phyloP scores from a whole-genome alignment of 192 early-diverging fungal genomes.

The Umbelopsis ramanniana region DNA sequence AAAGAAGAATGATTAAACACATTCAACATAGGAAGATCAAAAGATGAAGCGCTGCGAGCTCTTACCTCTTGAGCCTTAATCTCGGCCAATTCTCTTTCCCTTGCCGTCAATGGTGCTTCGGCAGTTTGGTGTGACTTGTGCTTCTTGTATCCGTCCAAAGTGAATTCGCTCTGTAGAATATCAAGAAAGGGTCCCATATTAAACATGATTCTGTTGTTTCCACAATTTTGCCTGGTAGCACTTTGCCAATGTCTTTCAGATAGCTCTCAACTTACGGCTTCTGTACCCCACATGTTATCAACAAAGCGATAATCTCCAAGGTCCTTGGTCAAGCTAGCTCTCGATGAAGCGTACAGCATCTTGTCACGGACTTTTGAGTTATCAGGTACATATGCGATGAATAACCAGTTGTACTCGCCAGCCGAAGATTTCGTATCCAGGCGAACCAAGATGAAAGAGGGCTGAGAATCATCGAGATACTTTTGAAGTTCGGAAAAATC shows the following conservation, averaged over 20 bases:
- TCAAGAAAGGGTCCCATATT: too few relatives aligned
- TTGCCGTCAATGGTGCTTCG: conserved; percentile 81
- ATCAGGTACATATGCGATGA: conserved; percentile 84
- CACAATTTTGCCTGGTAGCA: too few relatives aligned
- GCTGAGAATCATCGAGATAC: conserved; percentile 58
- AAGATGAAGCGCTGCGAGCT: neutral
- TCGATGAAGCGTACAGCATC: conserved; percentile 93
- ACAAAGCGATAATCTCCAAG: conserved; percentile 83
- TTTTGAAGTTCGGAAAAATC: conserved; percentile 55
- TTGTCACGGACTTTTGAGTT: conserved; percentile 83
- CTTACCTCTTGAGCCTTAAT: conserved; percentile 63
- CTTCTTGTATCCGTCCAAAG: conserved; percentile 65
- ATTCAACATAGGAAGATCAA: neutral
- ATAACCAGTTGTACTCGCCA: conserved; percentile 69
- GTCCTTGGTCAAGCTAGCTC: conserved; percentile 76
- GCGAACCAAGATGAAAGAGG: conserved; percentile 70
- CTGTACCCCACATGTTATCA: conserved; percentile 84
- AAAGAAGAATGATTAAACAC: neutral
- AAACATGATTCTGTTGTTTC: too few relatives aligned
- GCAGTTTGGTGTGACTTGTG: conserved; percentile 66
- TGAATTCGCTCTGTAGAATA: conserved; percentile 60
- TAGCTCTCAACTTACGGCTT: conserved; percentile 44
- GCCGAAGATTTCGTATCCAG: conserved; percentile 48
- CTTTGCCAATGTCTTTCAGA: too few relatives aligned
- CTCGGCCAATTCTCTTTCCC: conserved; percentile 78